Conservation (phyloP, 129 eudicot species). For the Saussurea involucrata region DNA sequence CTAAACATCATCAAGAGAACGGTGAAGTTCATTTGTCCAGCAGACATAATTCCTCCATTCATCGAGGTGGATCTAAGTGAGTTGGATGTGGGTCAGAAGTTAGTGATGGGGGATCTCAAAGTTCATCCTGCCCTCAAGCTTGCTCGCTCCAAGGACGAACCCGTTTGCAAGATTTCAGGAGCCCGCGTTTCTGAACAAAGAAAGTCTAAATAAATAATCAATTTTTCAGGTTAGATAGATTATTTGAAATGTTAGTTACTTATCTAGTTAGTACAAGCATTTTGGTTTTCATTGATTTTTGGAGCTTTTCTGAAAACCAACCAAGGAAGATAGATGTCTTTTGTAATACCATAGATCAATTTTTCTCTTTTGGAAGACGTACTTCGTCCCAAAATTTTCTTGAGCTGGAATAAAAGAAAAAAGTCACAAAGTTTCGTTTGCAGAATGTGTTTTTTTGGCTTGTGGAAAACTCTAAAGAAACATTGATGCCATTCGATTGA, state of each 20-base stretch:
- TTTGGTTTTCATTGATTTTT: not conserved
- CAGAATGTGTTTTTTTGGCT: not conserved
- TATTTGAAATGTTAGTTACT: slow-evolving; percentile 15
- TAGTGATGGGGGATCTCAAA: slow-evolving; percentile 75
- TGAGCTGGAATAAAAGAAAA: slow-evolving; percentile 16
- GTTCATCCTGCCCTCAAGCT: slow-evolving; percentile 92
- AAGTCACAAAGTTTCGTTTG: not conserved
- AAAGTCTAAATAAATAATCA: slow-evolving; percentile 61
- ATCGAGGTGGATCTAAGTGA: slow-evolving; percentile 91
- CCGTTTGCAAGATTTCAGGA: slow-evolving; percentile 73
- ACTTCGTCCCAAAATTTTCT: slow-evolving; percentile 6
- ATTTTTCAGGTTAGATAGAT: slow-evolving; percentile 7
- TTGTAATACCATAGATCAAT: slow-evolving; percentile 9
- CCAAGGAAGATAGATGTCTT: slow-evolving; percentile 7
- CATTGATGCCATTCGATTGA: not conserved
- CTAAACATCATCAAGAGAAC: slow-evolving; percentile 84
- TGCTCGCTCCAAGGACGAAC: slow-evolving; percentile 45
- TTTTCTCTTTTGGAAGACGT: not conserved
- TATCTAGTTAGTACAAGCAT: slow-evolving; percentile 14
- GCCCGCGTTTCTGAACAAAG: slow-evolving; percentile 69
- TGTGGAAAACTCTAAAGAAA: not conserved
- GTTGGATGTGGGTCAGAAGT: slow-evolving; percentile 78
- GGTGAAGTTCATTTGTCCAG: slow-evolving; percentile 74
- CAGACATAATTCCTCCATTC: slow-evolving; percentile 83
- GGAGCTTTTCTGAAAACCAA: slow-evolving; percentile 11